Base-by-base conservation (phyloP, 2,329 filamentous ascomycete species). In the Diaporthe capsici region DNA sequence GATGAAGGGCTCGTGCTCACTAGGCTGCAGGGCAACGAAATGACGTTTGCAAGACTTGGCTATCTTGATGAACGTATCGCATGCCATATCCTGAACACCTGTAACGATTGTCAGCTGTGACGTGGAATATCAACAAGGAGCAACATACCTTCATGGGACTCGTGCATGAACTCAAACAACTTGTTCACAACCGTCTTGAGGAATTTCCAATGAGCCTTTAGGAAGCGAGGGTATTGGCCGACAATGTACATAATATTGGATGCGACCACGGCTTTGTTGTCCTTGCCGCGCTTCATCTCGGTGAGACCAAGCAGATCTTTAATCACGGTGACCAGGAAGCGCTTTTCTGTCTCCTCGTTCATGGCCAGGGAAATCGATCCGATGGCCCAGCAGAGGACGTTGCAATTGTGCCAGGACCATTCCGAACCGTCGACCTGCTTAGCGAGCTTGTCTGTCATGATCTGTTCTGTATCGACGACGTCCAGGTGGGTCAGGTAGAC, bases 171-270 rank as follows among this genome's bases (percentile, higher is more conserved):
- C 87, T 99, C 97, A 82, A 99, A 99, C 7, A 99, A 90, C 88
- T 99, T 99, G 87, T 99, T 99, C 82, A 99, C 97, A 25, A 99
- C 97, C 3, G 97, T 99, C 92, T 99, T 99, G 74, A 99, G 88
- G 87, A 99, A 99, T 84, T 99, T 99, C 97, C 97, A 99, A 85
- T 99, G 97, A 1, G 97, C 97, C 88, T 99, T 99, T 81, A 99
- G 88, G 87, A 99, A 99, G 28, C 97, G 94, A 51, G 97, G 97
- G 83, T 99, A 99, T 83, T 99, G 97, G 76, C 97, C 97, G 77
- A 99, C 97, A 86, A 99, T 99, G 84, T 99, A 99, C 97, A 99
- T 99, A 82, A 99, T 99, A 87, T 99, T 99, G 86, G 95, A 98
- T 78, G 97, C 97, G 55, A 99, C 97, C 13, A 99, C 97, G 17